A percentile compares a stretch with the other conserved stretches of the same genome.
phyloP scores from a whole-genome alignment of 805 yeast genomes.

The Hanseniaspora nectarophila region DNA sequence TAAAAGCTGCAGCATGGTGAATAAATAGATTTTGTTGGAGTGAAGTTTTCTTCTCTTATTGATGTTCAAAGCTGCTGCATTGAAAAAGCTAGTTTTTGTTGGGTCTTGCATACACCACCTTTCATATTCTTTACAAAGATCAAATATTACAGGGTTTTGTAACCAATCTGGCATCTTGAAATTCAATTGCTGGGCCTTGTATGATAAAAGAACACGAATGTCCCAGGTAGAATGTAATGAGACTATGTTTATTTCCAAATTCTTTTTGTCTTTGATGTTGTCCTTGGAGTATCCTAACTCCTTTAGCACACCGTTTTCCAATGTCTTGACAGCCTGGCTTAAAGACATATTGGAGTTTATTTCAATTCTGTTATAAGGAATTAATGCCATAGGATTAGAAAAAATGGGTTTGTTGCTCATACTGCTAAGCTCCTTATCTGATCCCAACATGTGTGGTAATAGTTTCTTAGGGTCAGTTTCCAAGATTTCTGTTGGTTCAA shows the following conservation, averaged over 20 bases:
- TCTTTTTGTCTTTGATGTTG: constrained; percentile 29
- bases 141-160: constrained; percentile 66
- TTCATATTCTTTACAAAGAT: constrained; percentile 57
- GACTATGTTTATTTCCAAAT: constrained; percentile 41
- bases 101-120: constrained; percentile 62
- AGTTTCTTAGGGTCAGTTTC: neutral
- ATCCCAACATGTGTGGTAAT: neutral
- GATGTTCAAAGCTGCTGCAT: constrained; percentile 17
- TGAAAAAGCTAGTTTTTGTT: constrained; percentile 16
- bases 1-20: constrained; percentile 12
- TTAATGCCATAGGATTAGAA: constrained; percentile 11
- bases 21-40: constrained; percentile 14
- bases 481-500: constrained; percentile 12
- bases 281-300: neutral
- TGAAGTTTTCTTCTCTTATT: constrained; percentile 25
- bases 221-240: constrained; percentile 55
- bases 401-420: constrained; percentile 2
- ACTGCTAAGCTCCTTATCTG: neutral
- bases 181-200: constrained; percentile 70
- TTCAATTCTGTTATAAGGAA: constrained; percentile 15
- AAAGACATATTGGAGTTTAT: constrained; percentile 32
- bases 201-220: constrained; percentile 60
- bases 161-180: constrained; percentile 62
- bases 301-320: constrained; percentile 37
- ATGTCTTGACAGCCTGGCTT: constrained; percentile 46